Base-by-base conservation (phyloP, 139 green algal genomes). In the Chara braunii region DNA sequence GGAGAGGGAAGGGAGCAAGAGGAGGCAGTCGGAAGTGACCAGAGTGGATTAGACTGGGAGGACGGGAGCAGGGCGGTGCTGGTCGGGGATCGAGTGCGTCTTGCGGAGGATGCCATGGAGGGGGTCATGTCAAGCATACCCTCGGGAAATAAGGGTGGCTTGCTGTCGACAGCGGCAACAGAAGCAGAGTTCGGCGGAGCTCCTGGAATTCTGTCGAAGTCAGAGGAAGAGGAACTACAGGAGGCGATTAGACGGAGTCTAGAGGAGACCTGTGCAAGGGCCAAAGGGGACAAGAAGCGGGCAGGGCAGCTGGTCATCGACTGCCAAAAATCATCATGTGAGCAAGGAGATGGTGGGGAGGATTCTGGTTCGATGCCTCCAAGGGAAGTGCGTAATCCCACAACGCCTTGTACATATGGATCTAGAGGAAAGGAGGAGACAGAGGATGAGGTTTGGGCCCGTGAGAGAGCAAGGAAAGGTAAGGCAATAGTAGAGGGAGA, bases 231-330 rank as follows among this genome's bases (percentile, higher is more conserved):
- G 26, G 24, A 74, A 26, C 14, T 74, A 28, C 23, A 59, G 22
- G 65, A 74, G 34, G 65, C 65, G 0, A 36, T 74, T 2, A 34
- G 54, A 43, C 24, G 54, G 18, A 73, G 64, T 14, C 57, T 73
- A 3, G 0, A 73, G 58, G 64, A 73, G 2, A 4, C 58, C 28
- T 32, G 51, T 9, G 48, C 26, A 14, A 62, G 53, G 53, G 53
- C 18, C 14, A 18, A 26, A 18, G 40, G 18, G 40, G 40, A 18
- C 18, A 18, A 18, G 40, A 18, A 48, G 40, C 18, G 40, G 40
- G 40, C 40, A 18, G 40, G 40, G 18, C 18, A 48, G 40, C 40
- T 18, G 18, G 18, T 48, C 18, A 48, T n/a, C n/a, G n/a, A n/a
- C n/a, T n/a, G n/a, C n/a, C n/a, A 18, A 18, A 18, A 48, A 48